Conservation (phyloP, 2,329 filamentous ascomycete species). For the Colletotrichum acutatum region DNA sequence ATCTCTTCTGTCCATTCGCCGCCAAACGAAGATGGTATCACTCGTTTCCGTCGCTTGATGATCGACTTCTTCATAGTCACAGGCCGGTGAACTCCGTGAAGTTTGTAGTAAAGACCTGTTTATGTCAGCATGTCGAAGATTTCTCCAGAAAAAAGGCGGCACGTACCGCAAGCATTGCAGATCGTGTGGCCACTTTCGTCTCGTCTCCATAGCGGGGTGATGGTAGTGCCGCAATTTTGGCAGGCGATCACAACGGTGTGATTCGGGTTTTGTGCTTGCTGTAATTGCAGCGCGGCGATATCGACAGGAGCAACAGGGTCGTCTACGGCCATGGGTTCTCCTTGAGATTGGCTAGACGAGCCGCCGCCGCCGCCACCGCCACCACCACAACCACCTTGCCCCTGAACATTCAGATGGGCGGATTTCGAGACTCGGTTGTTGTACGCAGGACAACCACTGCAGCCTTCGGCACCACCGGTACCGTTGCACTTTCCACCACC, state of each 20-base stretch:
- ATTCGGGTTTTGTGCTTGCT: constrained; percentile 49
- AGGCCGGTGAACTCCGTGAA: constrained; percentile 92
- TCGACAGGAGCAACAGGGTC: constrained; percentile 58
- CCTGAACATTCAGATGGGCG: constrained; percentile 74
- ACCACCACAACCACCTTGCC: constrained; percentile 50
- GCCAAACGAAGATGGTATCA: constrained; percentile 77
- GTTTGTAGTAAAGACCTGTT: constrained; percentile 91
- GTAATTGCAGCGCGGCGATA: constrained; percentile 57
- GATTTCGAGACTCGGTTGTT: constrained; percentile 96
- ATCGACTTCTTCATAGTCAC: constrained; percentile 99
- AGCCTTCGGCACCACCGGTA: constrained; percentile 93
- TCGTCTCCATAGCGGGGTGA: constrained; percentile 94
- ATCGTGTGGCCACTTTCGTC: constrained; percentile 97
- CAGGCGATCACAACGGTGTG: constrained; percentile 85
- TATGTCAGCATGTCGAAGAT: constrained; percentile 32
- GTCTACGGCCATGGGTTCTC: constrained; percentile 42
- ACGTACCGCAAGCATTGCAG: constrained; percentile 96
- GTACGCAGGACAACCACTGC: constrained; percentile 94
- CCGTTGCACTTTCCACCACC: constrained; percentile 96
- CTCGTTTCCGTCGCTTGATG: constrained; percentile 94
- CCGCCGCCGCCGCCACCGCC: constrained; percentile 42
- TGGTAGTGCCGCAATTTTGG: constrained; percentile 96
- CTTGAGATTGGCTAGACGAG: constrained; percentile 39
- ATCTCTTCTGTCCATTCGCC: constrained; percentile 55
- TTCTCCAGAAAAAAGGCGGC: constrained; percentile 10